Percentiles rank a stretch among this genome's conserved stretches.
Evolutionary conservation across 768 basidiomycete genomes (phyloP).

Genomic region (Boletus fagicola): DNA sequence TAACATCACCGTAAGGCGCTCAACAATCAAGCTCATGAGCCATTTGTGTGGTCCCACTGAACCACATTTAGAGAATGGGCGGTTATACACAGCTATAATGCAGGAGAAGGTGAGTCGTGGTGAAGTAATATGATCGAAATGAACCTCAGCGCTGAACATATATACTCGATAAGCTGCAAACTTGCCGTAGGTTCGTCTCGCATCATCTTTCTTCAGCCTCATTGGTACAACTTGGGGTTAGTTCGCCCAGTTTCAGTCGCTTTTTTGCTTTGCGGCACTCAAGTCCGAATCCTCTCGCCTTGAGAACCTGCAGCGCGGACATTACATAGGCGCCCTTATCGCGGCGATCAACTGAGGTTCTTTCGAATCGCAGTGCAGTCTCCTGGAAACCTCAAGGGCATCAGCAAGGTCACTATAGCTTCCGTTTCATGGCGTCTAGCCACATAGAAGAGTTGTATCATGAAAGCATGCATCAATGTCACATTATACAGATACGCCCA

Average conservation of each 20-base stretch:
- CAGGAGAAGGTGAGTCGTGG: neutral
- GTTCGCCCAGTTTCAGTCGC: neutral
- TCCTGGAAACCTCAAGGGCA: slow-evolving; percentile 6
- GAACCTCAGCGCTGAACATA: neutral
- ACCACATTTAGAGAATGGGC: neutral
- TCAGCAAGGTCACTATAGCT: neutral
- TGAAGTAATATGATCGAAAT: neutral
- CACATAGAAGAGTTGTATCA: neutral
- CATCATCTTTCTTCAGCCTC: neutral
- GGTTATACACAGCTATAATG: neutral
- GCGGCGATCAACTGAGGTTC: neutral
- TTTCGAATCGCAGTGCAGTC: neutral
- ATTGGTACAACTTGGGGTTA: too few species aligned
- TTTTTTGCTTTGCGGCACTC: neutral
- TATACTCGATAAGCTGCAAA: neutral
- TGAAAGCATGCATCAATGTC: neutral
- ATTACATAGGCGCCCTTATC: neutral
- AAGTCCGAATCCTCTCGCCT: neutral
- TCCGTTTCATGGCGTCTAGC: neutral
- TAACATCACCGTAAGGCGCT: neutral
- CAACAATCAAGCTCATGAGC: neutral
- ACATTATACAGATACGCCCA: slow-evolving; percentile 11
- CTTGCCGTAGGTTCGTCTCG: neutral
- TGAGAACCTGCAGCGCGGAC: neutral
- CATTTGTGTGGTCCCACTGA: neutral